These are phyloP conservation scores for Cercospora nicotianae DNA, from an alignment of 2,329 filamentous ascomycete species.

Conservation along the genomic window DNA sequence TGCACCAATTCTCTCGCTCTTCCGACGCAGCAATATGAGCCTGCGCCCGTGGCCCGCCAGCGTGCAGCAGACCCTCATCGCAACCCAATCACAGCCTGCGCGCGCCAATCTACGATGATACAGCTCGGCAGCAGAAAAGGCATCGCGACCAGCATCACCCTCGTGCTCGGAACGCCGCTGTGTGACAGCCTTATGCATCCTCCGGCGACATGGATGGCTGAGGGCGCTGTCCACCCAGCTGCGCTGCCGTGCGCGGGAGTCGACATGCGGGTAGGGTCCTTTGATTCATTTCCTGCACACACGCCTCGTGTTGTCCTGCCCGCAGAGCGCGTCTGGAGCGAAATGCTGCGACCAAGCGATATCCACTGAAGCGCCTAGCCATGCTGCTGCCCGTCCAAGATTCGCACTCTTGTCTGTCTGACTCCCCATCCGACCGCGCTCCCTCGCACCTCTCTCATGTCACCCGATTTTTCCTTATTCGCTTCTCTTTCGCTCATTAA, in stretches of 20 bases:
- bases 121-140: constrained; percentile 3
- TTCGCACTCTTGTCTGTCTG: neutral
- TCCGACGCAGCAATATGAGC: constrained; percentile 1
- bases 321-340: constrained; percentile 4
- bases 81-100: neutral
- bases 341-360: constrained; percentile 5
- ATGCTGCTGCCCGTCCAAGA: constrained; percentile 8
- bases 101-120: constrained; percentile 5
- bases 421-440: neutral
- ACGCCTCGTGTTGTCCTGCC: neutral
- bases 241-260: constrained; percentile 15
- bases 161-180: constrained; percentile 2
- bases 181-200: constrained; percentile 15
- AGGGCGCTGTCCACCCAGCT: neutral
- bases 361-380: constrained; percentile 15
- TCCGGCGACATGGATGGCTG: constrained; percentile 11
- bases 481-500: neutral
- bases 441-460: constrained; percentile 4
- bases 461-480: constrained; percentile 5
- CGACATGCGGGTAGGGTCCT: constrained; percentile 5
- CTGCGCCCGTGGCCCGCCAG: neutral
- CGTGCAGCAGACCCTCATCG: neutral
- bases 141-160: constrained; percentile 6
- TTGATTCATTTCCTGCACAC: constrained; percentile 16
- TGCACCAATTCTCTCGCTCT: neutral